Conservation (phyloP, 192 early-diverging fungal genomes). For the Lobosporangium transversale region DNA sequence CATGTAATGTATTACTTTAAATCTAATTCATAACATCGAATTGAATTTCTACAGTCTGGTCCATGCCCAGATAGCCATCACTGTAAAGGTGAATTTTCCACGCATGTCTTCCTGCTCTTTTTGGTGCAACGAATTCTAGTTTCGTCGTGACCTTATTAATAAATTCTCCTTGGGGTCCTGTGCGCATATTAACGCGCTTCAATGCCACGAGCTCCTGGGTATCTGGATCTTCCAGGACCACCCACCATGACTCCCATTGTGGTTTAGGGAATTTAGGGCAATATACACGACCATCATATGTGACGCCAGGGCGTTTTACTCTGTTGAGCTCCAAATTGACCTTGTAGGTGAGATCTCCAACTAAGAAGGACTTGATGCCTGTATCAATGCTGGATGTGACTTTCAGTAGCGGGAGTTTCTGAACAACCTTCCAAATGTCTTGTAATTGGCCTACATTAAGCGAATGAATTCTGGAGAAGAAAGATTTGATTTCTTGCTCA, state of each 20-base stretch:
- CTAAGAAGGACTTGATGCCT: slow-evolving; percentile 58
- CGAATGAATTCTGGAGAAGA: slow-evolving; percentile 23
- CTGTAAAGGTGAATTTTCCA: slow-evolving; percentile 71
- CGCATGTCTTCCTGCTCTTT: slow-evolving; percentile 65
- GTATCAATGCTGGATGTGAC: slow-evolving; percentile 55
- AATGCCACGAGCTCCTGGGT: slow-evolving; percentile 78
- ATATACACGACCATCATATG: slow-evolving; percentile 70
- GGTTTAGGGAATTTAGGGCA: slow-evolving; percentile 90
- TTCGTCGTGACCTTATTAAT: slow-evolving; percentile 50
- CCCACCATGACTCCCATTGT: slow-evolving; percentile 96
- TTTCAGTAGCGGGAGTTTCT: slow-evolving; percentile 58
- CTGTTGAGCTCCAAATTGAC: slow-evolving; percentile 23
- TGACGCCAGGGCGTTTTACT: slow-evolving; percentile 10
- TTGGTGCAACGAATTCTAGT: slow-evolving; percentile 74
- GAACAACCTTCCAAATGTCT: slow-evolving; percentile 59
- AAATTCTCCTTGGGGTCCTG: slow-evolving; percentile 55
- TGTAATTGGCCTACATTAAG: slow-evolving; percentile 22
- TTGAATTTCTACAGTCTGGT: slow-evolving; percentile 65
- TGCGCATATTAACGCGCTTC: slow-evolving; percentile 80
- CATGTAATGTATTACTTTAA: neutral
- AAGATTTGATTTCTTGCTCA: slow-evolving; percentile 37
- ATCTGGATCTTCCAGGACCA: slow-evolving; percentile 76
- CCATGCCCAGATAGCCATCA: slow-evolving; percentile 85
- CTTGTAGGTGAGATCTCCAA: slow-evolving; percentile 35
- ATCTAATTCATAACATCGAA: slow-evolving; percentile 43